Evolutionary conservation across 345 rosid genomes (phyloP), one percentile per base, ranked within the genome.

Genomic region (Brassica carinata): DNA sequence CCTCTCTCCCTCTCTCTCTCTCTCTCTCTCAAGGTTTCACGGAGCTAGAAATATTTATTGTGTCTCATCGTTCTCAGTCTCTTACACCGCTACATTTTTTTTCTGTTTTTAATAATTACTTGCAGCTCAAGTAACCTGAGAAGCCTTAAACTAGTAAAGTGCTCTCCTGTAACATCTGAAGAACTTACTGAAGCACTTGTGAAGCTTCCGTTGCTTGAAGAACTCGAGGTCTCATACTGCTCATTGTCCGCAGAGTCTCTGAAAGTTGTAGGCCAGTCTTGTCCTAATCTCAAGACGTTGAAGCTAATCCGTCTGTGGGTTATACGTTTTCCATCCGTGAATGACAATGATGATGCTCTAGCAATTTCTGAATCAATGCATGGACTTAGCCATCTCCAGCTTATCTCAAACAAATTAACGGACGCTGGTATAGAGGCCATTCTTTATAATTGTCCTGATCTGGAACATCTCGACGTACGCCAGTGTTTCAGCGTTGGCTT

Each of bases 191-290:
- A 72, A 81, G 85, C 85, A 29, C 85, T 85, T 66, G 17, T 59
- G 53, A 87, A 80, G 33, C 74, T 89, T 73, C 87, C 89, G 14
- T 73, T 82, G 70, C 86, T 93, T 5, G 93, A 93, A 83, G 90
- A 84, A 13, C 87, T 93, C 11, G 92, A 90, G 26, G 18, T 88
- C 74, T 84, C 87, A 5, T 74, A 59, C 73, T 86, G 62, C 36
- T 2, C 33, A 8, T 3, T 72, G 5, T 65, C 78, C 4, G 73
- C 26, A 18, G 71, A 59, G n/a, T 14, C 70, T 65, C 29, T 81
- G 59, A 66, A 7, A 77, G 59, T 27, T 45, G 0, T 64, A 17
- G 83, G 83, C 59, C 9, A 57, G 13, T 63, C 76, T 64, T 64
- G 72, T 38, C 76, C 80, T 15, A n/a, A n/a, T 0, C 58, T 51